Percentiles rank a stretch among this genome's conserved stretches.
These are phyloP conservation scores for Penicillium malachiteum DNA, from an alignment of 495 filamentous ascomycete species.

Conservation along the genomic window DNA sequence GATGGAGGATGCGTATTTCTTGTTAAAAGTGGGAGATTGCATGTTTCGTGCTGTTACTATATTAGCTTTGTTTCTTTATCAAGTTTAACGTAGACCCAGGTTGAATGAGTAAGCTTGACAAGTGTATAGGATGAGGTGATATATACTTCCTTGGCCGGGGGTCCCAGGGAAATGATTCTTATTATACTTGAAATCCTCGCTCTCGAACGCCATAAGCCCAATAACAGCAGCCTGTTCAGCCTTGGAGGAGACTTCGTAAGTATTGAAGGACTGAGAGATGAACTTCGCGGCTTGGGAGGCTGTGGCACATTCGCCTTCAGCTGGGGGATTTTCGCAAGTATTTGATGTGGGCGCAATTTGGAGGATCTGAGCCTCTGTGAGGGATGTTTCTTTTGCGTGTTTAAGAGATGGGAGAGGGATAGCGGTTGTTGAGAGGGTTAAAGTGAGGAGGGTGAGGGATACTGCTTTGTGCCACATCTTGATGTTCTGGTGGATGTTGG, in stretches of 20 bases:
- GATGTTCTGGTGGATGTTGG: too few species aligned
- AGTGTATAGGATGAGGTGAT: not conserved
- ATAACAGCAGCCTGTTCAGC: conserved; percentile 64
- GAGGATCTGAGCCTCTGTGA: conserved; percentile 49
- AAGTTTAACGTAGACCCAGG: too few species aligned
- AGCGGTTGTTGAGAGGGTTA: conserved; percentile 18
- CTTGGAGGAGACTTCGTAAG: conserved; percentile 52
- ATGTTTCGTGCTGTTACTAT: conserved; percentile 61
- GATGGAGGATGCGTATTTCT: conserved; percentile 61
- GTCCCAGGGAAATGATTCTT: conserved; percentile 60
- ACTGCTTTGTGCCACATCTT: too few species aligned
- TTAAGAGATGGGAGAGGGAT: conserved; percentile 10
- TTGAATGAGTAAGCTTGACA: not conserved
- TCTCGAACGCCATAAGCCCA: conserved; percentile 66
- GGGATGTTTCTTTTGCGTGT: not conserved
- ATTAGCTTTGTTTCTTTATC: too few species aligned
- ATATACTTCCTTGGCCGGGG: conserved; percentile 69
- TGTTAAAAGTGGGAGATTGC: conserved; percentile 62
- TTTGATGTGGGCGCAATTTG: conserved; percentile 52
- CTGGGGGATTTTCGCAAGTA: conserved; percentile 45
- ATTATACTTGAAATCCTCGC: conserved; percentile 64
- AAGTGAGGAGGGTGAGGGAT: conserved; percentile 7
- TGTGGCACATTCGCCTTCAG: conserved; percentile 62
- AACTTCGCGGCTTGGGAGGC: conserved; percentile 59
- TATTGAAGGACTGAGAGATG: conserved; percentile 53